Percentiles rank a stretch among this genome's conserved stretches.
These are phyloP conservation scores for Penicillium dipodomyicola DNA, from an alignment of 495 filamentous ascomycete genomes.

Conservation along the genomic window DNA sequence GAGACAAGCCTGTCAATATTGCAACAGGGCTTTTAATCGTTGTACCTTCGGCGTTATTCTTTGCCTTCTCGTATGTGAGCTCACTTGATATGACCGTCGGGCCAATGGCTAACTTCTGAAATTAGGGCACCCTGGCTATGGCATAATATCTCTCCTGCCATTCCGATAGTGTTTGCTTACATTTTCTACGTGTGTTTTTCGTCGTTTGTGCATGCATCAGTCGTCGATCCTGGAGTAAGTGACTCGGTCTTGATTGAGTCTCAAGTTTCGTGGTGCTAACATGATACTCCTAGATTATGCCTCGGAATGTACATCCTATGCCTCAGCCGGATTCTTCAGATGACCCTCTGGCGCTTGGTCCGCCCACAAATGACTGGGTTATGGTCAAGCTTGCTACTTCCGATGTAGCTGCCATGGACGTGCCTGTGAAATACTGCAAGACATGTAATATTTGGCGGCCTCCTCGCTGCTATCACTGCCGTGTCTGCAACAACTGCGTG, in stretches of 20 bases:
- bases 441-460: conserved; percentile 96
- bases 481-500: conserved; percentile 93
- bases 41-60: conserved; percentile 76
- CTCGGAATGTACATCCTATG: conserved; percentile 75
- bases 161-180: conserved; percentile 89
- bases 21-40: conserved; percentile 76
- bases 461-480: conserved; percentile 92
- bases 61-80: conserved; percentile 67
- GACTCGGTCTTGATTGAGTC: conserved; percentile 10
- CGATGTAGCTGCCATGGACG: conserved; percentile 82
- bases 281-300: conserved; percentile 60
- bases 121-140: conserved; percentile 79
- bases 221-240: conserved; percentile 88
- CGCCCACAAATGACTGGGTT: conserved; percentile 86
- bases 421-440: conserved; percentile 96
- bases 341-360: conserved; percentile 76
- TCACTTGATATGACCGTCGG: neutral
- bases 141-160: conserved; percentile 84
- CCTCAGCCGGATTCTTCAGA: conserved; percentile 55
- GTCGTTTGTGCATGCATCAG: conserved; percentile 88
- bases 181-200: conserved; percentile 85
- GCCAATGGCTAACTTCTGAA: conserved; percentile 8
- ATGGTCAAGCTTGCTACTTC: conserved; percentile 77
- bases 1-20: conserved; percentile 87
- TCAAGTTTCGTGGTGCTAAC: conserved; percentile 26